Base-by-base conservation (phyloP, 208 protist species). In the Crithidia mellificae region DNA sequence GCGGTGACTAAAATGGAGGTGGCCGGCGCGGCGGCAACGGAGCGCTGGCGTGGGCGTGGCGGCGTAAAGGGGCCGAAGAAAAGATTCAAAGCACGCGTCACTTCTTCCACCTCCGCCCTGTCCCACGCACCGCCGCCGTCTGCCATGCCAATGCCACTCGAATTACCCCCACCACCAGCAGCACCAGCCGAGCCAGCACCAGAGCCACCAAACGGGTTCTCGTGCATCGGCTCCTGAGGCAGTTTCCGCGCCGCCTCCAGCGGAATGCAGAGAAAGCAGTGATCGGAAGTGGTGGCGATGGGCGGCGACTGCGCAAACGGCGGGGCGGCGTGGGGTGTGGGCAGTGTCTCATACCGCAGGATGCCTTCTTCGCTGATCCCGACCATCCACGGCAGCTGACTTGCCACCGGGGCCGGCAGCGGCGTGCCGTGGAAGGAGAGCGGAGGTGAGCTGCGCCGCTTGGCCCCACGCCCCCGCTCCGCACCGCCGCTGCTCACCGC, bases 291-390 rank as follows among this genome's bases (percentile, higher is more conserved):
- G 46, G 27, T 61, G 29, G 55, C n/a, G 30, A 76, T 51, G 15
- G 70, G 70, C n/a, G 63, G 44, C 8, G 38, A 44, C n/a, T 52
- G 55, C 46, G 27, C 17, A 54, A 22, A 32, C 8, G 63, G 44
- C n/a, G 62, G 24, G 9, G 47, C 12, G 46, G 50, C 30, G 25
- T 43, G 34, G 6, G 25, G 15, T 17, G 55, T 47, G 7, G 70
- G 63, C 41, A 51, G 62, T 15, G 49, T 17, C 55, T 69, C 62
- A 30, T 52, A 70, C 19, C 63, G 70, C 63, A 76, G 27, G 0
- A 76, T 24, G 11, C 70, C 61, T 4, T 76, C 70, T 46, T 76
- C 70, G 50, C 6, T 70, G n/a, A 70, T 49, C 2, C 46, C 53
- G 14, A 76, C 49, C 41, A 63, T 34, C 56, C 69, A 66, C 5